Evolutionary conservation across 139 green algal species (phyloP).

Genomic region (Auxenochlorella pyrenoidosa): DNA sequence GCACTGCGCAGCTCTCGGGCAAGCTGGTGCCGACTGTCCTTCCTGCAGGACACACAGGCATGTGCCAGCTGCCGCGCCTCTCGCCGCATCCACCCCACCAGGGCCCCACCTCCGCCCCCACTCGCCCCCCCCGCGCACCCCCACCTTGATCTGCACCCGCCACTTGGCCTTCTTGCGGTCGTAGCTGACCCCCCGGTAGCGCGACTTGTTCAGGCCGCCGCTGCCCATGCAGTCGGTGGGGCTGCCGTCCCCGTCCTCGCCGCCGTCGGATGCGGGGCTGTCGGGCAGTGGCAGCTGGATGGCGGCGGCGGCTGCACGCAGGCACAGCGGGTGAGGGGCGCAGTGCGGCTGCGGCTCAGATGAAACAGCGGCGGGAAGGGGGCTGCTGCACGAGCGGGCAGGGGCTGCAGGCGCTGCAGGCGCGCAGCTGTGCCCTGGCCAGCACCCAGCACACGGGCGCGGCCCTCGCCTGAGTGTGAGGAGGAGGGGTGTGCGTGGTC

Average conservation of each 20-base stretch:
- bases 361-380: neutral
- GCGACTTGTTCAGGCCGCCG: constrained; percentile 52
- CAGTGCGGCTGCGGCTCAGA: neutral
- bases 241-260: constrained; percentile 10
- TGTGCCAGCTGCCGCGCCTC: neutral
- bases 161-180: constrained; percentile 85
- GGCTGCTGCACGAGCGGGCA: too few relatives aligned
- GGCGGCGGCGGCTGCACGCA: neutral
- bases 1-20: too few relatives aligned
- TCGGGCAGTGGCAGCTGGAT: constrained; percentile 23
- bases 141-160: constrained; percentile 82
- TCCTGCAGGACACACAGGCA: neutral
- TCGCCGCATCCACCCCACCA: too few relatives aligned
- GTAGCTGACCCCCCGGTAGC: constrained; percentile 76
- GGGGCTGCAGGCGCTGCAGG: neutral
- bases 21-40: neutral
- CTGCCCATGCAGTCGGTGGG: constrained; percentile 29
- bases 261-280: constrained; percentile 18
- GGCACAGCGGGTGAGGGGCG: neutral
- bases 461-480: constrained; percentile 20
- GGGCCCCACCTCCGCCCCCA: too few relatives aligned
- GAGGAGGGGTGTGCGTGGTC: constrained; percentile 34
- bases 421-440: too few relatives aligned
- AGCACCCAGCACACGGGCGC: neutral
- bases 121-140: neutral